Conservation (phyloP, 768 basidiomycete species). For the Collybiopsis luxurians region DNA sequence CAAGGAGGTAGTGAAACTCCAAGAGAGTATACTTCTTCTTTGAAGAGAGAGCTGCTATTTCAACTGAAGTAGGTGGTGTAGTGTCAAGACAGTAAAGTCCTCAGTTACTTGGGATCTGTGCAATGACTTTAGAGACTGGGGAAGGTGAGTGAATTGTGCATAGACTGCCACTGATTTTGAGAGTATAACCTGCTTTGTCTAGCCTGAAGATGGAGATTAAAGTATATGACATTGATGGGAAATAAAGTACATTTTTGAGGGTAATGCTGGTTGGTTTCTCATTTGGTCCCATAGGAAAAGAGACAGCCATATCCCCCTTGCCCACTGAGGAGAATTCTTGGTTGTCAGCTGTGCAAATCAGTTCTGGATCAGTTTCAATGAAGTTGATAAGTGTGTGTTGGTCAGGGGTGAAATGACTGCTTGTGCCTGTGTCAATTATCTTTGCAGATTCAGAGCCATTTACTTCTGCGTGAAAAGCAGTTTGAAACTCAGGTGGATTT, state of each 20-base stretch:
- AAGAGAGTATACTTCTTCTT: not conserved
- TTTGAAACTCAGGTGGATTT: too few species aligned
- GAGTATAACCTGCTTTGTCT: slow-evolving; percentile 12
- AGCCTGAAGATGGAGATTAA: slow-evolving; percentile 24
- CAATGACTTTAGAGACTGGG: slow-evolving; percentile 10
- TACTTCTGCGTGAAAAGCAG: too few species aligned
- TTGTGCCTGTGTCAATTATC: slow-evolving; percentile 33
- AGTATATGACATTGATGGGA: too few species aligned
- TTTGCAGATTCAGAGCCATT: too few species aligned
- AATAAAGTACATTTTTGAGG: slow-evolving; percentile 20
- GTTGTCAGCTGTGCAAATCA: slow-evolving; percentile 27
- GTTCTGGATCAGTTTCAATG: slow-evolving; percentile 6
- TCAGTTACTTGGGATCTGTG: slow-evolving; percentile 17
- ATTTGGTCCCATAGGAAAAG: slow-evolving; percentile 20
- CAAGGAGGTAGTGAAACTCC: slow-evolving; percentile 24
- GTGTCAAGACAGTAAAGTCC: slow-evolving; percentile 22
- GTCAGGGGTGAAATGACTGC: too few species aligned
- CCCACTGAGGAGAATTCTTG: slow-evolving; percentile 21
- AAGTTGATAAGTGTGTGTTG: slow-evolving; percentile 24
- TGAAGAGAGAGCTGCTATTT: not conserved
- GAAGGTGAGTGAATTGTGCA: slow-evolving; percentile 12
- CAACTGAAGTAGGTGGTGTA: not conserved
- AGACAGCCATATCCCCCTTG: slow-evolving; percentile 22
- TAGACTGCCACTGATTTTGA: slow-evolving; percentile 10
- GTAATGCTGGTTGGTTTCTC: slow-evolving; percentile 15